Evolutionary conservation across 495 filamentous ascomycete genomes (phyloP), one percentile per base, ranked within the genome.

Genomic region (Bryoglossum gracile): DNA sequence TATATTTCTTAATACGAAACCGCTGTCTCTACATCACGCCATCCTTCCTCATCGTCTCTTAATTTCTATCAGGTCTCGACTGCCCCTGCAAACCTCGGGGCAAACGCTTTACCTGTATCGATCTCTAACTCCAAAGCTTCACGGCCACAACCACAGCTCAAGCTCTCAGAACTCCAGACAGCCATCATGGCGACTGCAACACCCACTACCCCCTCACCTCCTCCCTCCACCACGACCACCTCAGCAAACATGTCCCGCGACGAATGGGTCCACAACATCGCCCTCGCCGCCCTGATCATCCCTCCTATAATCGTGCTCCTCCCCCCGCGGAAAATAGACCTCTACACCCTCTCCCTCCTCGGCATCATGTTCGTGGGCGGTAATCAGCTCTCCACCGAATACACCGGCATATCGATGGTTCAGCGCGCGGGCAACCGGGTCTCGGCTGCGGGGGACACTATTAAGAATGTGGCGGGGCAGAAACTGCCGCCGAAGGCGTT

Each of bases 321-420:
- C 11, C 91, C 91, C 3, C 86, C 88, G 0, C 84, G 89, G 35
- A 88, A 87, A 62, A 67, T 94, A 36, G 86, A 82, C 61, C 23
- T 77, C 46, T 83, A 79, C 65, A 74, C 84, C 48, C 68, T 86
- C 53, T 33, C 35, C 2, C 51, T 62, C 21, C n/a, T 56, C 3
- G 19, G 17, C 14, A 68, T 67, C 32, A 69, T 69, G 36, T 73
- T 80, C 14, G 74, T 87, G 2, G 68, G 67, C 34, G 67, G 68
- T 46, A 82, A 88, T 65, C 76, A 86, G 56, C 68, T 94, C 16
- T 69, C 68, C n/a, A 47, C 64, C 22, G 67, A 76, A 43, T 75
- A 73, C 58, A 84, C 75, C n/a, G 83, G 84, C 0, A 68, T 74
- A 18, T 66, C 64, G 1, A 67, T 81, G 38, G 34, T 71, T 19